These are phyloP conservation scores for Rhododendron williamsianum DNA, from an alignment of 148 eudicot species.

Conservation along the genomic window DNA sequence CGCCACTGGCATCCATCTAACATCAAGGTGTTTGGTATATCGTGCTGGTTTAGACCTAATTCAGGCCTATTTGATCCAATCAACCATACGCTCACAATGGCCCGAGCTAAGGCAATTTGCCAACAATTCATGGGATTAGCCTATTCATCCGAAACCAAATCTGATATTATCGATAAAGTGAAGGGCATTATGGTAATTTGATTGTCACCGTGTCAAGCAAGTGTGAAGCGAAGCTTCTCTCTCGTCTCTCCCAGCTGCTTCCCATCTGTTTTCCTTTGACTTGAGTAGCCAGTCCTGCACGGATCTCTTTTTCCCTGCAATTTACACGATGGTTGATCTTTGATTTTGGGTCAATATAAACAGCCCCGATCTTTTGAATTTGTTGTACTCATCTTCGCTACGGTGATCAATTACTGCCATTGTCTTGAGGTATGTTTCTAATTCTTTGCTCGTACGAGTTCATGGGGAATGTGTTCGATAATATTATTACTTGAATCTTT, in stretches of 20 bases:
- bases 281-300: slow-evolving; percentile 11
- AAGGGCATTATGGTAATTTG: not conserved
- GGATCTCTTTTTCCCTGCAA: slow-evolving; percentile 21
- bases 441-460: not conserved
- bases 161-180: not conserved
- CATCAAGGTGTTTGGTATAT: too few species aligned
- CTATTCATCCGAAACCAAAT: too few species aligned
- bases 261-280: slow-evolving; percentile 20
- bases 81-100: too few species aligned
- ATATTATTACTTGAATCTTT: not conserved
- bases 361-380: not conserved
- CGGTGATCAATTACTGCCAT: not conserved
- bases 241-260: slow-evolving; percentile 13
- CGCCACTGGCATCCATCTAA: too few species aligned
- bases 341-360: slow-evolving; percentile 8
- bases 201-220: not conserved
- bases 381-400: not conserved
- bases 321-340: slow-evolving; percentile 16
- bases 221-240: slow-evolving; percentile 38
- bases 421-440: not conserved
- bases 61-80: too few species aligned
- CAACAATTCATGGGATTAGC: too few species aligned
- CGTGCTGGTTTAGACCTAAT: too few species aligned
- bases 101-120: too few species aligned
- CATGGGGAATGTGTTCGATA: not conserved